These are phyloP conservation scores for Fomitiporia mediterranea DNA, from an alignment of 1,284 basidiomycete genomes.

Conservation along the genomic window DNA sequence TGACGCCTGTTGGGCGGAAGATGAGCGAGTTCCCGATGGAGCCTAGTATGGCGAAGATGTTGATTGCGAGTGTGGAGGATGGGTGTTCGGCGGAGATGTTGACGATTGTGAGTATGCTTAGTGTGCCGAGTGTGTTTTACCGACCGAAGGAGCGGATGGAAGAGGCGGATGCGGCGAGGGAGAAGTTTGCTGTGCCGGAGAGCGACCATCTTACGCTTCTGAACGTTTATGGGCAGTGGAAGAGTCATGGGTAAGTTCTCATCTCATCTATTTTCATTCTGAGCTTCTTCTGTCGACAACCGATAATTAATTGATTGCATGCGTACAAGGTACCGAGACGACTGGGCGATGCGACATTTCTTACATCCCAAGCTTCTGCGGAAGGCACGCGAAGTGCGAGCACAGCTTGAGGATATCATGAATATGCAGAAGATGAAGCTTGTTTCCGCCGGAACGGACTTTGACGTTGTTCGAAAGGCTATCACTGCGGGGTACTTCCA, in stretches of 20 bases:
- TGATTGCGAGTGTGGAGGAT: constrained; percentile 93
- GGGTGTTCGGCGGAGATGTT: constrained; percentile 94
- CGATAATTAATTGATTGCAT: no score
- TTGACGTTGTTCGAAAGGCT: constrained; percentile 93
- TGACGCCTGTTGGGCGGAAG: constrained; percentile 88
- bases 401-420: constrained; percentile 98
- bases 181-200: constrained; percentile 98
- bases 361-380: constrained; percentile 93
- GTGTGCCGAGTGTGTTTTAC: constrained; percentile 96
- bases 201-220: constrained; percentile 94
- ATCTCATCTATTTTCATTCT: no score
- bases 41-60: constrained; percentile 97
- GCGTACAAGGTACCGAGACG: constrained; percentile 71
- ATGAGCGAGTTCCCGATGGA: constrained; percentile 99
- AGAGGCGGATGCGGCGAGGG: constrained; percentile 92
- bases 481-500: constrained; percentile 99
- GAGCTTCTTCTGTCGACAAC: constrained; percentile 9
- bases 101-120: constrained; percentile 98
- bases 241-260: constrained; percentile 75
- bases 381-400: constrained; percentile 95
- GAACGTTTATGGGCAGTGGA: constrained; percentile 99
- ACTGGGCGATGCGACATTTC: constrained; percentile 94
- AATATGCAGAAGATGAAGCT: constrained; percentile 94
- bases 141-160: constrained; percentile 93
- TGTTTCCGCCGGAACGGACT: constrained; percentile 90